Percentiles rank a stretch among this genome's conserved stretches.
Conservation (phyloP, 257 asterid species). For the Solanum habrochaites region DNA sequence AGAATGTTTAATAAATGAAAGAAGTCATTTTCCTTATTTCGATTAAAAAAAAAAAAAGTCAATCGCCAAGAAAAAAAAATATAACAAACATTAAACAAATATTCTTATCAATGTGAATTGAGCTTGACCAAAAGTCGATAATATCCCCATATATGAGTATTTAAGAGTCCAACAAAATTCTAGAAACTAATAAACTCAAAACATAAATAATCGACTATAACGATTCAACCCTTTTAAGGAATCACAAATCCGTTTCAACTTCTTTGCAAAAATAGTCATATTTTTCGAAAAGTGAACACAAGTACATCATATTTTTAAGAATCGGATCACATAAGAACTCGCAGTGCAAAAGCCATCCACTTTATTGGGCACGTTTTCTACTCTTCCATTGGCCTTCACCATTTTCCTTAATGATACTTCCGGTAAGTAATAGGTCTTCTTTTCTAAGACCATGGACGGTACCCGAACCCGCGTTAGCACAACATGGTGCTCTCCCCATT, state of each 20-base stretch:
- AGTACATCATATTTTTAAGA: not conserved
- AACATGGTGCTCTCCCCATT: conserved; percentile 23
- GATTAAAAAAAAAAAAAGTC: not conserved
- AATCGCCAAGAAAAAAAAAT: too few relatives aligned
- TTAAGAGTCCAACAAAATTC: not conserved
- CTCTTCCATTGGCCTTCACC: conserved; percentile 28
- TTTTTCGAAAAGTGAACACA: not conserved
- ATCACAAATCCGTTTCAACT: fast-evolving
- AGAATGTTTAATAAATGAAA: too few relatives aligned
- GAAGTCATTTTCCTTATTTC: too few relatives aligned
- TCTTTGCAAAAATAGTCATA: not conserved
- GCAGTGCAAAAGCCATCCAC: not conserved
- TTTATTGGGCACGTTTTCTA: conserved; percentile 8
- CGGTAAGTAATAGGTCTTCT: conserved; percentile 6
- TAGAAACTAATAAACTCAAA: not conserved
- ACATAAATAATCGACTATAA: not conserved
- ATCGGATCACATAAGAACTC: not conserved
- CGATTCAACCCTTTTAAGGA: not conserved
- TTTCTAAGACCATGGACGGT: conserved; percentile 15
- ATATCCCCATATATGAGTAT: not conserved
- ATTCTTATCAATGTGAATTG: not conserved
- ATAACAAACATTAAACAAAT: not conserved
- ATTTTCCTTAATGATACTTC: conserved; percentile 7
- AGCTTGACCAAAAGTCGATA: not conserved
- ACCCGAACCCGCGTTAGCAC: conserved; percentile 18